phyloP scores from a whole-genome alignment of 208 protist genomes.

The Leishmania amazonensis region DNA sequence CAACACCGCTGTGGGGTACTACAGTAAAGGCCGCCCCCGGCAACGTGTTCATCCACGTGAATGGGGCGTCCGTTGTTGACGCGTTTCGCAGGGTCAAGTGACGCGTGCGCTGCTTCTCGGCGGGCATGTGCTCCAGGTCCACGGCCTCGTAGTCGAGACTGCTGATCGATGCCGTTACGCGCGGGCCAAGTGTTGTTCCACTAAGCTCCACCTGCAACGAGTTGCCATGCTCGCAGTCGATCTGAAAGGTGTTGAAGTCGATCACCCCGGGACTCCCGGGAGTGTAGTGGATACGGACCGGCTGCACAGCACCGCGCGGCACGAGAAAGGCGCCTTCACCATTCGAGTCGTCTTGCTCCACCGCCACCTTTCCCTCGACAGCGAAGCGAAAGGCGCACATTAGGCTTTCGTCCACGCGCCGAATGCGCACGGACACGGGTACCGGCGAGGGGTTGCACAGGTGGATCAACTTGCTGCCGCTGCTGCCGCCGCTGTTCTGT shows the following conservation, averaged over 20 bases:
- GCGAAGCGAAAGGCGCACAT: slow-evolving; percentile 50
- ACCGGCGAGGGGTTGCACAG: slow-evolving; percentile 85
- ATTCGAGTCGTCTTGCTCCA: not conserved
- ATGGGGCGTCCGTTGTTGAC: slow-evolving; percentile 26
- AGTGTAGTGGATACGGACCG: slow-evolving; percentile 54
- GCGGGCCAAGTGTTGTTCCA: slow-evolving; percentile 51
- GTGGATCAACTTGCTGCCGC: slow-evolving; percentile 39
- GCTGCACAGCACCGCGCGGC: slow-evolving; percentile 43
- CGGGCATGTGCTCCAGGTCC: slow-evolving; percentile 46
- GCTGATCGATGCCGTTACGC: slow-evolving; percentile 50
- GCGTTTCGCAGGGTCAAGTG: slow-evolving; percentile 57
- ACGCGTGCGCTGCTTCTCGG: slow-evolving; percentile 34
- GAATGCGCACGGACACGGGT: slow-evolving; percentile 52
- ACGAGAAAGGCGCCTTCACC: slow-evolving; percentile 40
- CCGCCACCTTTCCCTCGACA: not conserved
- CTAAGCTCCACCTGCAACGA: slow-evolving; percentile 48
- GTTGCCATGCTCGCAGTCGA: slow-evolving; percentile 70
- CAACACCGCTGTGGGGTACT: slow-evolving; percentile 41
- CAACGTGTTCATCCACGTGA: slow-evolving; percentile 24
- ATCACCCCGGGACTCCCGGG: slow-evolving; percentile 42
- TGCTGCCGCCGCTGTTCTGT: slow-evolving; percentile 29
- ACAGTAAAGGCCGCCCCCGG: slow-evolving; percentile 77
- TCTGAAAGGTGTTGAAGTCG: slow-evolving; percentile 42
- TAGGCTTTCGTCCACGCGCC: slow-evolving; percentile 36
- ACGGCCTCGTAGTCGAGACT: slow-evolving; percentile 86